Base-by-base conservation (phyloP, 352 stramenopile species). In the Thraustotheca clavata region DNA sequence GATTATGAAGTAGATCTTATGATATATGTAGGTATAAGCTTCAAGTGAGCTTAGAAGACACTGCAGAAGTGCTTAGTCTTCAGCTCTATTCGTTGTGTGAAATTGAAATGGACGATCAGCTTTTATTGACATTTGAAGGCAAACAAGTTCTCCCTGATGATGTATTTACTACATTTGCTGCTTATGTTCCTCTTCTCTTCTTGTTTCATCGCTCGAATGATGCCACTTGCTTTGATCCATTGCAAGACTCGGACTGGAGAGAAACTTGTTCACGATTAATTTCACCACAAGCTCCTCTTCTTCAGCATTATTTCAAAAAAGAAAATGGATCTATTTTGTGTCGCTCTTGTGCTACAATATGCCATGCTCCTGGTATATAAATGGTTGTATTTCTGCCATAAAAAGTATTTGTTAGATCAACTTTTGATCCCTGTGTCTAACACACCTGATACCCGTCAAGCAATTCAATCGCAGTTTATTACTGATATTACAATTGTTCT, bases 401-500 rank as follows among this genome's bases (percentile, higher is more conserved):
- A 14, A 20, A 16, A 6, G 29, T 14, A 22, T 62, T 20, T 3
- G 9, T 24, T 11, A 38, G 54, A 4, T 48, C 33, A 26, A 36
- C 12, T 62, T 4, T 20, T 65, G 6, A 20, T 12, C 18, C 35
- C 57, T 2, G 24, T 65, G n/a, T 4, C 2, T 16, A 65, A 65
- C 27, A 27, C 34, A 26, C 31, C 29, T 29, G 57, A 39, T 32
- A 54, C 41, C 11, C 36, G 57, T n/a, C n/a, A 52, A 22, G 35
- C 20, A 24, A 16, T 65, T 16, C 57, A 35, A 8, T 18, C 24
- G 11, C 27, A 16, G 7, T 65, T 65, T 33, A 81, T 93, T 63
- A 82, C 80, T 18, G 80, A 91, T 36, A 59, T 93, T 29, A 48
- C 47, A 14, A 48, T 88, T 29, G 39, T 86, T 32, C 32, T 74